phyloP scores from a whole-genome alignment of 2,329 filamentous ascomycete genomes.

The Botrytis tulipae region DNA sequence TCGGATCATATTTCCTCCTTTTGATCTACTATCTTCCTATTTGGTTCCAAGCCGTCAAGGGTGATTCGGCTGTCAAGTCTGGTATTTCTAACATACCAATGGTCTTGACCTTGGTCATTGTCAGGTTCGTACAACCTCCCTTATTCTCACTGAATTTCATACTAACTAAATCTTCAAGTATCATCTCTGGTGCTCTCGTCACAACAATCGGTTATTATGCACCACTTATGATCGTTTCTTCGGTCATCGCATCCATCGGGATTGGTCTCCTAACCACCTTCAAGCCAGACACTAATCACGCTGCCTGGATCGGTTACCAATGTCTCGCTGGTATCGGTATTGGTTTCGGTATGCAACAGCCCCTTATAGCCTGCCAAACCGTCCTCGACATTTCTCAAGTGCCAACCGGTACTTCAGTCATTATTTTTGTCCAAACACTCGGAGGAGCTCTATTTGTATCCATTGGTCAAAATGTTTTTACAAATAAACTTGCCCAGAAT shows the following conservation, averaged over 20 bases:
- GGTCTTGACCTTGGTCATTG: constrained; percentile 38
- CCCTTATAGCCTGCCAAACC: constrained; percentile 55
- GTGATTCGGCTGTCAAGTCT: constrained; percentile 44
- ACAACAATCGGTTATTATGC: constrained; percentile 41
- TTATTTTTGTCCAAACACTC: constrained; percentile 57
- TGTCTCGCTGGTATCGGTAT: constrained; percentile 54
- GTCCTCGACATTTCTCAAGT: constrained; percentile 54
- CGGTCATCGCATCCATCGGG: constrained; percentile 42
- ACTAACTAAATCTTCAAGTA: not conserved
- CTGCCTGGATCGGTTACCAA: constrained; percentile 58
- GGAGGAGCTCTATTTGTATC: constrained; percentile 59
- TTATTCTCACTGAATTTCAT: constrained; percentile 24
- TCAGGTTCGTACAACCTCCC: constrained; percentile 19
- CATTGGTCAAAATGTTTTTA: constrained; percentile 51
- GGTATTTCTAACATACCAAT: constrained; percentile 44
- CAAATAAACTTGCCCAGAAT: constrained; percentile 39
- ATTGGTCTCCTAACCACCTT: constrained; percentile 56
- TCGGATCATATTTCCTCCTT: constrained; percentile 41
- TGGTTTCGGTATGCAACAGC: constrained; percentile 58
- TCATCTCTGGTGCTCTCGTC: constrained; percentile 9
- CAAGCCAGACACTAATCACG: constrained; percentile 46
- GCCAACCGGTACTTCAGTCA: constrained; percentile 53
- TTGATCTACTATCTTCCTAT: constrained; percentile 49
- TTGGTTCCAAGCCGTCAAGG: constrained; percentile 49
- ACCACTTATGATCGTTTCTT: constrained; percentile 54